These are phyloP conservation scores for Russula foetens DNA, from an alignment of 768 basidiomycete genomes.

Conservation along the genomic window DNA sequence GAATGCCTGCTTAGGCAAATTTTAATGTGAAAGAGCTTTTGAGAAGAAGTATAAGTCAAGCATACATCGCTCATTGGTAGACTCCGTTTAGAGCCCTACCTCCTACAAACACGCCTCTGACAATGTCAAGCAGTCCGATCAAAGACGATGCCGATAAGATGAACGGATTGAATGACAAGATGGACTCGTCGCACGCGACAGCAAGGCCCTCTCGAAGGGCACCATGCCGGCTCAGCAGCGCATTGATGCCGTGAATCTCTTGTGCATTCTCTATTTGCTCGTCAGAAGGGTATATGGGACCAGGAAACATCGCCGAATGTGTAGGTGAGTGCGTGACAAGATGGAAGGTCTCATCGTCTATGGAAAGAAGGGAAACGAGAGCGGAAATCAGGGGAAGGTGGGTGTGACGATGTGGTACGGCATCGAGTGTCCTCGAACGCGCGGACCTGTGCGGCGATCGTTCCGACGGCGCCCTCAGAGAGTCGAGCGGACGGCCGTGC, in stretches of 20 bases:
- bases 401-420: not conserved
- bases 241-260: not conserved
- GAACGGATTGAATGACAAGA: not conserved
- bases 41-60: not conserved
- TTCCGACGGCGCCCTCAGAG: not conserved
- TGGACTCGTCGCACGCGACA: not conserved
- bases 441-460: not conserved
- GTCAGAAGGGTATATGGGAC: not conserved
- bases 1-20: too few relatives aligned
- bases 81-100: not conserved
- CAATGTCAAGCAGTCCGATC: not conserved
- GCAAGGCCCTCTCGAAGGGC: not conserved
- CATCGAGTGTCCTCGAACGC: not conserved
- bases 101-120: not conserved
- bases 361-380: not conserved
- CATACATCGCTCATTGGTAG: not conserved
- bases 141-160: not conserved
- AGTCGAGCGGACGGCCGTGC: not conserved
- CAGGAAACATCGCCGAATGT: conserved; percentile 1
- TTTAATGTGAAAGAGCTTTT: not conserved
- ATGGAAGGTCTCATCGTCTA: not conserved
- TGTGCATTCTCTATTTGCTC: not conserved
- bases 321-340: not conserved
- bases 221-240: not conserved
- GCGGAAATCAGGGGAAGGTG: not conserved